A percentile compares a stretch with the other conserved stretches of the same genome.
Conservation (phyloP, 1,139 yeast species). For the Ogataea hybrid region DNA sequence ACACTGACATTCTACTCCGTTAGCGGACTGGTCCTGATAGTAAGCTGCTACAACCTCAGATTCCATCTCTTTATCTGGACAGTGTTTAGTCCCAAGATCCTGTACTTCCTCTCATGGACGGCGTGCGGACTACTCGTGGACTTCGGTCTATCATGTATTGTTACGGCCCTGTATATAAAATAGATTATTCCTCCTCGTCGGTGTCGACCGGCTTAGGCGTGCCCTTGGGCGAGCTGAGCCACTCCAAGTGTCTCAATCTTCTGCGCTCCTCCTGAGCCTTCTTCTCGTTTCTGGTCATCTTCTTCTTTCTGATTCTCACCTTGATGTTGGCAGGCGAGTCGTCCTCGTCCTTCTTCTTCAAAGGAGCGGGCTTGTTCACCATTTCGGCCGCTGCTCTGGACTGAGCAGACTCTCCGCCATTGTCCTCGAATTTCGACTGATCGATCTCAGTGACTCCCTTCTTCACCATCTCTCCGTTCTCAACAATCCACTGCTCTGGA, state of each 20-base stretch:
- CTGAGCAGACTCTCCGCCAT: conserved; percentile 42
- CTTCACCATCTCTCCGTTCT: conserved; percentile 84
- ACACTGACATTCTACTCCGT: conserved; percentile 55
- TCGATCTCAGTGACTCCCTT: conserved; percentile 80
- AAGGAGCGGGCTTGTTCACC: conserved; percentile 39
- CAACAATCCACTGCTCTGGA: conserved; percentile 98
- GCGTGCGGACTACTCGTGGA: conserved; percentile 48
- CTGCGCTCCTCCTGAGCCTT: conserved; percentile 90
- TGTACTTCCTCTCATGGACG: conserved; percentile 81
- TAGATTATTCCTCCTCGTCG: conserved; percentile 62
- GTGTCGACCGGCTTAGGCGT: conserved; percentile 93
- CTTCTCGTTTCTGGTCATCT: conserved; percentile 94
- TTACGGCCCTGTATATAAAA: conserved; percentile 22
- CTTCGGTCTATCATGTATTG: conserved; percentile 23
- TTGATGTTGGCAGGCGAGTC: conserved; percentile 96
- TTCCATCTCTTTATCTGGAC: conserved; percentile 96
- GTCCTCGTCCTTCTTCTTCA: conserved; percentile 57
- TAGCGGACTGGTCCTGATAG: conserved; percentile 55
- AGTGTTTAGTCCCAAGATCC: conserved; percentile 88
- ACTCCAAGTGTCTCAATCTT: conserved; percentile 88
- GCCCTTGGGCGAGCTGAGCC: conserved; percentile 97
- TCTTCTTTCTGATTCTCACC: conserved; percentile 89
- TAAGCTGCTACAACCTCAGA: conserved; percentile 71
- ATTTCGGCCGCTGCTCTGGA: conserved; percentile 42
- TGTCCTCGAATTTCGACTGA: conserved; percentile 76